Base-by-base conservation (phyloP, 106 monocot genomes). In the Apostasia ramifera region DNA sequence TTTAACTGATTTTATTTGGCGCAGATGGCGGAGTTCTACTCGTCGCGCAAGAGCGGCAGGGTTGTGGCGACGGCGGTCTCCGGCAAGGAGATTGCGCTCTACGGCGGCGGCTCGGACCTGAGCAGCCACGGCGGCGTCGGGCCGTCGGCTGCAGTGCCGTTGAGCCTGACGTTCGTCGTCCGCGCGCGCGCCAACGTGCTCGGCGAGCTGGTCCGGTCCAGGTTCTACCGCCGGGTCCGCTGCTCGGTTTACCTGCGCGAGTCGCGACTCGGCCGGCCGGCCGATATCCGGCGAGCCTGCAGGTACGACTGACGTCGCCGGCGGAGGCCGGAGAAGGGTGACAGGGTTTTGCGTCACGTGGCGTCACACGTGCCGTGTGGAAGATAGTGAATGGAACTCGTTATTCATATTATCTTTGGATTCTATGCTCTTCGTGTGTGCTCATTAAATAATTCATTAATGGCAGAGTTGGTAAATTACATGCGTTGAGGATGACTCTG, bases 11-110 rank as follows among this genome's bases (percentile, higher is more conserved):
- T 62, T 2, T 61, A 61, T 13, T 40, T 43, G 11, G 3, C 10
- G 62, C 74, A 93, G 93, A 90, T 98, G 77, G 55, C 61, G 73
- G 85, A 81, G 56, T 98, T 98, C 76, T 98, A 92, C 78, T 77
- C 83, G 62, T 59, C 82, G 62, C 66, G 97, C 66, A 89, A 80
- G 89, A 85, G 81, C 73, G 75, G 76, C 66, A 76, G 90, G 5
- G 45, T 83, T 47, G 71, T 84, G 72, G 73, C 70, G 53, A 70
- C 74, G 44, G 53, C 52, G 41, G 79, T 98, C 50, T 62, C 12
- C 3, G 92, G 86, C 1, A 55, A 59, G 40, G 64, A 84, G 71
- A 71, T 98, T 1, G 90, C 97, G 4, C 67, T 98, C 40, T 98
- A 98, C 79, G 97, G 97, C 40, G 97, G 87, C 5, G 97, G 97